Conservation (phyloP, 2,329 filamentous ascomycete species). For the Lasiodiplodia theobromae region DNA sequence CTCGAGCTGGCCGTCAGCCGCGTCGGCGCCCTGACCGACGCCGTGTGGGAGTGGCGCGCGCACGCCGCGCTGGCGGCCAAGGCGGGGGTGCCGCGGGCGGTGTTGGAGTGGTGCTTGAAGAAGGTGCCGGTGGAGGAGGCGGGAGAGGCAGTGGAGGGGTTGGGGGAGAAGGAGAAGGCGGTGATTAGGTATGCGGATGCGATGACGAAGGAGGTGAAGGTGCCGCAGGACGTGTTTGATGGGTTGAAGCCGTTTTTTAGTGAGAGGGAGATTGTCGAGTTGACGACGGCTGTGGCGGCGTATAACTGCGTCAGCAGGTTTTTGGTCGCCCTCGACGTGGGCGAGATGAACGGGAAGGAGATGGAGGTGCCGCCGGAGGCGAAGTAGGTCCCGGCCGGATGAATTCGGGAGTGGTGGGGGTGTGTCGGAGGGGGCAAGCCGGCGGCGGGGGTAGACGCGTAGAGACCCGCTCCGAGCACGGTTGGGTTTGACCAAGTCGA, state of each 20-base stretch:
- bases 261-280: slow-evolving; percentile 79
- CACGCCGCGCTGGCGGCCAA: slow-evolving; percentile 67
- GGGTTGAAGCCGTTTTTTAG: slow-evolving; percentile 67
- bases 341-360: slow-evolving; percentile 48
- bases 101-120: slow-evolving; percentile 68
- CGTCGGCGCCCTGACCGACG: slow-evolving; percentile 79
- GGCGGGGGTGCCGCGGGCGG: slow-evolving; percentile 70
- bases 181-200: slow-evolving; percentile 79
- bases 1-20: slow-evolving; percentile 84
- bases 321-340: slow-evolving; percentile 77
- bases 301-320: slow-evolving; percentile 90
- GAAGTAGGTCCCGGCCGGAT: not conserved
- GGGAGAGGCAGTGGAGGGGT: slow-evolving; percentile 7
- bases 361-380: slow-evolving; percentile 26
- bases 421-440: not conserved
- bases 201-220: slow-evolving; percentile 78
- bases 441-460: not conserved
- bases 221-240: slow-evolving; percentile 72
- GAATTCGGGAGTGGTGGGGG: not conserved
- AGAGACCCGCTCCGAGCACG: not conserved
- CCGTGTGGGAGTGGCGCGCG: slow-evolving; percentile 85
- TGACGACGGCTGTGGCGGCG: slow-evolving; percentile 77
- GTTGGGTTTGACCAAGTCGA: not conserved
- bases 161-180: slow-evolving; percentile 47
- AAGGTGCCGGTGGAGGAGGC: slow-evolving; percentile 34